phyloP scores from a whole-genome alignment of 495 filamentous ascomycete genomes.

The Trichoderma reesei region DNA sequence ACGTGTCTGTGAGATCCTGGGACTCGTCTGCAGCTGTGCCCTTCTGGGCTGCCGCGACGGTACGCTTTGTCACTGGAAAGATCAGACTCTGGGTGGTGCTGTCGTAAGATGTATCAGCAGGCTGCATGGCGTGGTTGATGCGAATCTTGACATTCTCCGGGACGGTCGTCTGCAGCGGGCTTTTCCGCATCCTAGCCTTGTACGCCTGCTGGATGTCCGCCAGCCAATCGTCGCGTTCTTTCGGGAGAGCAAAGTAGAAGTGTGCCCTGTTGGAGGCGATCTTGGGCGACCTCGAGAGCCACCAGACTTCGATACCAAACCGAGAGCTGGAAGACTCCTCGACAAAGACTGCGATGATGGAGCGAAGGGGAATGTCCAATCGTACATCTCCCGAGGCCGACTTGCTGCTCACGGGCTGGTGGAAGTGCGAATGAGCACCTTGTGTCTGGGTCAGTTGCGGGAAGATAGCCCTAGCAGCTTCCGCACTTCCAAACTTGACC shows the following conservation, averaged over 20 bases:
- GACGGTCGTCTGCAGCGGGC: conserved; percentile 42
- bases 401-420: neutral
- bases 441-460: conserved; percentile 21
- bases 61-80: conserved; percentile 72
- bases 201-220: conserved; percentile 53
- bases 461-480: conserved; percentile 42
- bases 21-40: conserved; percentile 36
- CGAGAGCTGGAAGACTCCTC: conserved; percentile 71
- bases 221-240: conserved; percentile 69
- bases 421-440: neutral
- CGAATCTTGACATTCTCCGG: conserved; percentile 52
- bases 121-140: conserved; percentile 56
- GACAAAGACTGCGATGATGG: conserved; percentile 67
- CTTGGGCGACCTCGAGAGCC: conserved; percentile 50
- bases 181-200: conserved; percentile 29
- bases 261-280: conserved; percentile 39
- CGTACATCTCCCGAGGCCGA: conserved; percentile 14
- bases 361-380: conserved; percentile 51
- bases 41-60: conserved; percentile 33
- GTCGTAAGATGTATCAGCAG: conserved; percentile 56
- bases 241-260: conserved; percentile 62
- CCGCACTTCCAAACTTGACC: conserved; percentile 68
- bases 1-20: conserved; percentile 62
- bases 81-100: conserved; percentile 75
- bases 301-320: conserved; percentile 79